These are phyloP conservation scores for Candida tammaniensis DNA, from an alignment of 805 yeast species.

Conservation along the genomic window DNA sequence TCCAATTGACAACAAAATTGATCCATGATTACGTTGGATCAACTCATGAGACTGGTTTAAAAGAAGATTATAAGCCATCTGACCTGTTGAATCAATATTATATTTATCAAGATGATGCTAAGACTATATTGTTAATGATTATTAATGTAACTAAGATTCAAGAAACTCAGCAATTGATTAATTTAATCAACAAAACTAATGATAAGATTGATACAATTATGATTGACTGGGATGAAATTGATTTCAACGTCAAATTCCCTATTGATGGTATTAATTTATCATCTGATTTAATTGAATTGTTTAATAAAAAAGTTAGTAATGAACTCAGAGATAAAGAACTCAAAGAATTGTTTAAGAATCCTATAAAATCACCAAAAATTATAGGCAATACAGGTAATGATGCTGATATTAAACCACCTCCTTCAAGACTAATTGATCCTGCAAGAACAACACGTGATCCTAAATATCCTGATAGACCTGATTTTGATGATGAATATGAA, in stretches of 20 bases:
- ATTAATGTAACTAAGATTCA: conserved; percentile 10
- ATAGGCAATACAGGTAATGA: not conserved
- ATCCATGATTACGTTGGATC: conserved; percentile 19
- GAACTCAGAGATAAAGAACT: conserved; percentile 6
- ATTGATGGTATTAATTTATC: conserved; percentile 19
- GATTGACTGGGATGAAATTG: conserved; percentile 22
- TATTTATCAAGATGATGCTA: conserved; percentile 7
- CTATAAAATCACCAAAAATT: conserved; percentile 4
- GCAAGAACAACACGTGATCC: conserved; percentile 4
- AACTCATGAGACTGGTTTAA: conserved; percentile 5
- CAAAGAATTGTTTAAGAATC: conserved; percentile 7
- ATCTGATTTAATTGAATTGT: conserved; percentile 17
- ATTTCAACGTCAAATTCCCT: conserved; percentile 19
- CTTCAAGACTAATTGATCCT: conserved; percentile 7
- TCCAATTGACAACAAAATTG: conserved; percentile 20
- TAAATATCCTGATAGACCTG: conserved; percentile 44
- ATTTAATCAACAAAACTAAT: conserved; percentile 10
- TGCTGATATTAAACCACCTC: not conserved
- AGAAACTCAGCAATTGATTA: conserved; percentile 5
- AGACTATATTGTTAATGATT: conserved; percentile 6
- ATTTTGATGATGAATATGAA: conserved; percentile 53
- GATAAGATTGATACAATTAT: conserved; percentile 19
- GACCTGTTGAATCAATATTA: conserved; percentile 8
- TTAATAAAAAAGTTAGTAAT: conserved; percentile 14
- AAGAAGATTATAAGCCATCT: conserved; percentile 3